These are phyloP conservation scores for Picea sitchensis DNA, from an alignment of 75 land plant species.

Conservation along the genomic window DNA sequence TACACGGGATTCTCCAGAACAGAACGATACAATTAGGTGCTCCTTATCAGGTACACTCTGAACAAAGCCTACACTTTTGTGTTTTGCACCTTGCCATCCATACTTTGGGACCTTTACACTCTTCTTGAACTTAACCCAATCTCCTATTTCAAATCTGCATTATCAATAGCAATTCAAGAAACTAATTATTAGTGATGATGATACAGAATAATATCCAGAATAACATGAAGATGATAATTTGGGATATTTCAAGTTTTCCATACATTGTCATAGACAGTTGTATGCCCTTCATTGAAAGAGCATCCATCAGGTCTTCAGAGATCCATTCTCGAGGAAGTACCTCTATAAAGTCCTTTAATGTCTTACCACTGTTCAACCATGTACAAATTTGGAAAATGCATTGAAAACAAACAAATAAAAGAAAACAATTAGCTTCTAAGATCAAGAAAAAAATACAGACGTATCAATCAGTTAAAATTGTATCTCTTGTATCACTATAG, in stretches of 20 bases:
- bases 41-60: slow-evolving; percentile 65
- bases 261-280: slow-evolving; percentile 76
- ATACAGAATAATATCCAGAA: neutral
- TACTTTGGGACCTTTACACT: slow-evolving; percentile 50
- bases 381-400: neutral
- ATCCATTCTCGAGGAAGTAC: slow-evolving; percentile 92
- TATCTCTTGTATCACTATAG: neutral
- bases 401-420: neutral
- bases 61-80: slow-evolving; percentile 89
- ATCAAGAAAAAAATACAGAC: neutral
- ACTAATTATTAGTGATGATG: neutral
- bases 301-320: slow-evolving; percentile 87
- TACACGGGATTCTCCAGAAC: slow-evolving; percentile 77
- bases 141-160: slow-evolving; percentile 73
- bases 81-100: slow-evolving; percentile 93
- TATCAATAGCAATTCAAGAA: neutral
- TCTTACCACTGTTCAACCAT: slow-evolving; percentile 62
- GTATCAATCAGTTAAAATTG: neutral
- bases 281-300: slow-evolving; percentile 61
- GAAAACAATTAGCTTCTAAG: neutral
- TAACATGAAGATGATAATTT: neutral
- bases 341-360: slow-evolving; percentile 78
- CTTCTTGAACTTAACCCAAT: slow-evolving; percentile 91
- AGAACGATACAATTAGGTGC: slow-evolving; percentile 71
- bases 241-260: slow-evolving; percentile 10